Conservation (phyloP, 2,329 filamentous ascomycete genomes). For the Balansia obtecta region DNA sequence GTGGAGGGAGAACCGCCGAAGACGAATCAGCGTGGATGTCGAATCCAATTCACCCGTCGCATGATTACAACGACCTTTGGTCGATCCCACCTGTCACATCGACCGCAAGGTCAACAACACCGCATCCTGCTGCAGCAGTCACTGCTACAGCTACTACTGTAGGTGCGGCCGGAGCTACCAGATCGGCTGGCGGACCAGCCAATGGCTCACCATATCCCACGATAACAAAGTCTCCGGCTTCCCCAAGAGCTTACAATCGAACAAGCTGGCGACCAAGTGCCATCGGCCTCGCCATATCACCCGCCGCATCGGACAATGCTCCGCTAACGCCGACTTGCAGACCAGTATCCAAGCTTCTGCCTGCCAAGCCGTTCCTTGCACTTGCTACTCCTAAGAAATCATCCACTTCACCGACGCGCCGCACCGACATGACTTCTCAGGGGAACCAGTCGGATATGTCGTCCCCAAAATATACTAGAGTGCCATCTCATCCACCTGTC, state of each 20-base stretch:
- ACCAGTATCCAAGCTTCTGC: slow-evolving; percentile 30
- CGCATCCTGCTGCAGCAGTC: neutral
- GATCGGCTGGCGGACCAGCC: neutral
- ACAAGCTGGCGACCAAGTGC: slow-evolving; percentile 22
- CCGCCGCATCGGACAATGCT: slow-evolving; percentile 13
- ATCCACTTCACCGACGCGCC: neutral
- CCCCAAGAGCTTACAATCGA: slow-evolving; percentile 14
- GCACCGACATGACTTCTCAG: neutral
- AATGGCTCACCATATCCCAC: slow-evolving; percentile 7
- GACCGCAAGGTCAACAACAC: neutral
- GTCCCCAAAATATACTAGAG: slow-evolving; percentile 9
- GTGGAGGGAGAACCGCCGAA: slow-evolving; percentile 8
- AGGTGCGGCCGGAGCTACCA: neutral
- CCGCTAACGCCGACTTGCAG: slow-evolving; percentile 15
- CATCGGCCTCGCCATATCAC: slow-evolving; percentile 34
- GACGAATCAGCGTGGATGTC: slow-evolving; percentile 14
- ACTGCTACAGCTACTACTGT: neutral
- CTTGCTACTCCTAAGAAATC: slow-evolving; percentile 3
- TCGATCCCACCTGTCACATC: neutral
- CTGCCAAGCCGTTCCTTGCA: slow-evolving; percentile 32
- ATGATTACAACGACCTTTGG: slow-evolving; percentile 9
- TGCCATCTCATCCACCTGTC: slow-evolving; percentile 10
- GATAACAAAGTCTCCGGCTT: slow-evolving; percentile 4
- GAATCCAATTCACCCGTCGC: slow-evolving; percentile 12
- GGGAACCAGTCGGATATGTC: neutral